phyloP scores from a whole-genome alignment of 2,329 filamentous ascomycete species.

The Coccinonectria pachysandricola region DNA sequence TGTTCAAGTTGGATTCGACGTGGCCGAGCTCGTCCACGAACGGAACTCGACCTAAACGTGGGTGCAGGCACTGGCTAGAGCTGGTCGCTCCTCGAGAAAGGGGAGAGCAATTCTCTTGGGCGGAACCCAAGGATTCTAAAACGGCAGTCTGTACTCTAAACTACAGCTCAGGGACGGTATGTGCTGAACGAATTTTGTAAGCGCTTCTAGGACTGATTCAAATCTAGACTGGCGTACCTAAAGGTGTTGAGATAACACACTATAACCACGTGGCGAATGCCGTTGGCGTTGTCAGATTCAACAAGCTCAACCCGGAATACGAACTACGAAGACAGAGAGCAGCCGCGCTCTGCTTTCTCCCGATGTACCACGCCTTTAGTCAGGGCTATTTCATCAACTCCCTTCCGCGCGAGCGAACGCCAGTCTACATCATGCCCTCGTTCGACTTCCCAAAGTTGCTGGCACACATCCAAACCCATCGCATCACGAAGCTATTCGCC shows the following conservation, averaged over 20 bases:
- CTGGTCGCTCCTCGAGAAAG: slow-evolving; percentile 42
- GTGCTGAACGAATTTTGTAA: slow-evolving; percentile 1
- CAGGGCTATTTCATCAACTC: slow-evolving; percentile 62
- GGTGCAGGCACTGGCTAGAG: slow-evolving; percentile 49
- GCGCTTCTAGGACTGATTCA: too few species aligned
- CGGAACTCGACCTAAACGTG: slow-evolving; percentile 6
- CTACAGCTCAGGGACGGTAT: slow-evolving; percentile 60
- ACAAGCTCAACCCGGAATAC: slow-evolving; percentile 39
- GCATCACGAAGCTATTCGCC: slow-evolving; percentile 54
- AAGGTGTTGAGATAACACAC: slow-evolving; percentile 77
- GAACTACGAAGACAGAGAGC: slow-evolving; percentile 28
- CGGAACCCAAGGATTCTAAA: slow-evolving; percentile 40
- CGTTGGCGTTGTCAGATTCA: slow-evolving; percentile 39
- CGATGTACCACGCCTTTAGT: slow-evolving; percentile 65
- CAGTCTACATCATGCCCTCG: slow-evolving; percentile 67
- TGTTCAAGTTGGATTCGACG: slow-evolving; percentile 57
- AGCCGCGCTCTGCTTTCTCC: slow-evolving; percentile 56
- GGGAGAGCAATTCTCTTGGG: slow-evolving; percentile 53
- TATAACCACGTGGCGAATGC: slow-evolving; percentile 65
- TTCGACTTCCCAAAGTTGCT: slow-evolving; percentile 71
- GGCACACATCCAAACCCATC: slow-evolving; percentile 53
- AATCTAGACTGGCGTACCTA: slow-evolving; percentile 61
- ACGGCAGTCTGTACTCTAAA: slow-evolving; percentile 58
- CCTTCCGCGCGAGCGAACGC: slow-evolving; percentile 43
- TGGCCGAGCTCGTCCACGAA: slow-evolving; percentile 31